Base-by-base conservation (phyloP, 371 early-diverging fungal species). In the Actinomortierella ambigua region DNA sequence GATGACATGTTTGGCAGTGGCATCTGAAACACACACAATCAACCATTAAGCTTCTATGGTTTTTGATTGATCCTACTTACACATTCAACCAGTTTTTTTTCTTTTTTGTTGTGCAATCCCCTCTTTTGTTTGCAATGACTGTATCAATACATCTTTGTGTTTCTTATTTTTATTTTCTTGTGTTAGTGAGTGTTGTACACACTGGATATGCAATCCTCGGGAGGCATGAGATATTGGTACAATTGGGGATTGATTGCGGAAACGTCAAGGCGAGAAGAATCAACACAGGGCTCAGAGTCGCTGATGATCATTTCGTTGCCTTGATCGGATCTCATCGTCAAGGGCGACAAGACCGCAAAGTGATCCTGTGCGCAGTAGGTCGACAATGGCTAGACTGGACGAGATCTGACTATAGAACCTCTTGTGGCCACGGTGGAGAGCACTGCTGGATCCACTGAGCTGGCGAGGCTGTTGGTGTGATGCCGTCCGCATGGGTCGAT, bases 251-350 rank as follows among this genome's bases (percentile, higher is more conserved):
- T 46, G 23, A 44, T n/a, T 6, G 44, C 20, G 44, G 13, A 44
- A 44, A 20, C 5, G 3, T 13, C 13, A 44, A 20, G n/a, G 13
- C 44, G 44, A 44, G 44, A 15, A 44, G 44, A 48, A 34, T 34
- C 4, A 34, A 34, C 34, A 34, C 4, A 34, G 34, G 11, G 13
- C 17, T 14, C 15, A 71, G 27, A 73, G 56, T 15, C 75, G 67
- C 28, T 73, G 66, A 40, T 63, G 63, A 48, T 73, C 75, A 18
- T 67, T 73, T 53, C 67, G 44, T 29, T 66, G 67, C 22, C 67
- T 27, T 14, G 67, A 63, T n/a, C 75, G 67, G 28, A 73, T 73
- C 53, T 73, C 75, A 28, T 73, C 75, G 15, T 73, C 75, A 24
- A 73, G 43, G 2, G 75, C 75, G 9, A 73, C 75, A 9, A 73